These are phyloP conservation scores for Botrytis fabae DNA, from an alignment of 2,329 filamentous ascomycete genomes.

Conservation along the genomic window DNA sequence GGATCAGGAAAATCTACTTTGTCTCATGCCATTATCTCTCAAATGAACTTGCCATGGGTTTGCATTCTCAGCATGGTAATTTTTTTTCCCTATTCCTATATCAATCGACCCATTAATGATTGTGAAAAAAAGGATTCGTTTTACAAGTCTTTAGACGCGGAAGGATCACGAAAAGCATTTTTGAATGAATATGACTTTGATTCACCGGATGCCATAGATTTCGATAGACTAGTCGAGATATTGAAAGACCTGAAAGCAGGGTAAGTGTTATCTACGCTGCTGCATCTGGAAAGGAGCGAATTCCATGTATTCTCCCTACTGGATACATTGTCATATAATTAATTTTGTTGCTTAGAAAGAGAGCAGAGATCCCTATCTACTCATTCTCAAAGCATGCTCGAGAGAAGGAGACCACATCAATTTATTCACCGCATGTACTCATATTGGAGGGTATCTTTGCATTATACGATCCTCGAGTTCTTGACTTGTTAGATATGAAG, in stretches of 20 bases:
- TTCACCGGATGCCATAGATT: slow-evolving; percentile 90
- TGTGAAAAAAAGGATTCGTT: slow-evolving; percentile 75
- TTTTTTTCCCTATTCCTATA: slow-evolving; percentile 19
- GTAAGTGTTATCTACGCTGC: slow-evolving; percentile 50
- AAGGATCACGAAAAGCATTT: slow-evolving; percentile 79
- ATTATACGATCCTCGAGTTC: slow-evolving; percentile 80
- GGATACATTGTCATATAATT: neutral
- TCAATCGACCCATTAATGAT: neutral
- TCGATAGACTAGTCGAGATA: slow-evolving; percentile 79
- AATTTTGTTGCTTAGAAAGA: slow-evolving; percentile 57
- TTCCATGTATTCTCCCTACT: neutral
- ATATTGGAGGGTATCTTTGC: slow-evolving; percentile 97
- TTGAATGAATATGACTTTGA: slow-evolving; percentile 95
- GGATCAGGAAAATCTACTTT: slow-evolving; percentile 94
- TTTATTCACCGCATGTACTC: slow-evolving; percentile 95
- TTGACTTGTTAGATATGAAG: slow-evolving; percentile 88
- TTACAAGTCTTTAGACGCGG: slow-evolving; percentile 83
- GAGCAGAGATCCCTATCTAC: slow-evolving; percentile 89
- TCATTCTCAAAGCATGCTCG: slow-evolving; percentile 92
- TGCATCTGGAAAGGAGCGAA: neutral
- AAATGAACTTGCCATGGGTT: slow-evolving; percentile 93
- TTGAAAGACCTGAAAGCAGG: slow-evolving; percentile 86
- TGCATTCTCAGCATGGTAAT: slow-evolving; percentile 93
- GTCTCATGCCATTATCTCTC: slow-evolving; percentile 85
- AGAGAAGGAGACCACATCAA: slow-evolving; percentile 74